Evolutionary conservation across 1,284 basidiomycete genomes (phyloP).

Genomic region (Phellinidium pouzarii): DNA sequence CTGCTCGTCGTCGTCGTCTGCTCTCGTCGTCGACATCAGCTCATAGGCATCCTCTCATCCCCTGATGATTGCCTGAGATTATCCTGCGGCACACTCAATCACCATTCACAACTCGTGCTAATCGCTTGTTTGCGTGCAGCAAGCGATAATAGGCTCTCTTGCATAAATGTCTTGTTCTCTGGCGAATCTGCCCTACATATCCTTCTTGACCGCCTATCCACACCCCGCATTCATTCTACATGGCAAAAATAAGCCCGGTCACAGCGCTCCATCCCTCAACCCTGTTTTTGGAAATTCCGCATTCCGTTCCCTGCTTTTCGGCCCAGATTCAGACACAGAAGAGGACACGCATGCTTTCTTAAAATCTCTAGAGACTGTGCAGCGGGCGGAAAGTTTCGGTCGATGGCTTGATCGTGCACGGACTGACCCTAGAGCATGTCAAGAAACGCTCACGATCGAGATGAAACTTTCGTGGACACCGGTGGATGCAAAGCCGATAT

Average conservation of each 20-base stretch:
- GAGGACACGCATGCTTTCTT: conserved; percentile 10
- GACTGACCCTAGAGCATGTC: background rate
- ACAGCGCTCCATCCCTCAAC: conserved; percentile 13
- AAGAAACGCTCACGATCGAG: conserved; percentile 15
- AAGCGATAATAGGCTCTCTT: background rate
- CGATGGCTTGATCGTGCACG: conserved; percentile 13
- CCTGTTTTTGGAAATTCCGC: conserved; percentile 21
- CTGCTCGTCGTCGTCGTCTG: too few relatives aligned
- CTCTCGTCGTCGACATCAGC: too few relatives aligned
- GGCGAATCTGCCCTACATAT: conserved; percentile 13
- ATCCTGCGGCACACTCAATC: background rate
- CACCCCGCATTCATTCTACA: conserved; percentile 22
- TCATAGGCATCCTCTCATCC: too few relatives aligned
- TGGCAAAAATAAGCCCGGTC: conserved; percentile 3
- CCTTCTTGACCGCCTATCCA: conserved; percentile 21
- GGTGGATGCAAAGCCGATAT: conserved; percentile 5
- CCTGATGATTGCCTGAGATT: too few relatives aligned
- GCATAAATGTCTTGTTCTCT: conserved; percentile 2
- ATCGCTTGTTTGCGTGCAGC: background rate
- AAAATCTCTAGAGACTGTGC: conserved; percentile 12
- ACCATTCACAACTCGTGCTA: background rate
- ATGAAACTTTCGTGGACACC: conserved; percentile 18
- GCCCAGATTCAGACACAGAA: conserved; percentile 15
- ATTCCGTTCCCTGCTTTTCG: conserved; percentile 19
- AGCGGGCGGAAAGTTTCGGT: conserved; percentile 10